Base-by-base conservation (phyloP, 306 rosid species). In the Citrullus mucosospermus region DNA sequence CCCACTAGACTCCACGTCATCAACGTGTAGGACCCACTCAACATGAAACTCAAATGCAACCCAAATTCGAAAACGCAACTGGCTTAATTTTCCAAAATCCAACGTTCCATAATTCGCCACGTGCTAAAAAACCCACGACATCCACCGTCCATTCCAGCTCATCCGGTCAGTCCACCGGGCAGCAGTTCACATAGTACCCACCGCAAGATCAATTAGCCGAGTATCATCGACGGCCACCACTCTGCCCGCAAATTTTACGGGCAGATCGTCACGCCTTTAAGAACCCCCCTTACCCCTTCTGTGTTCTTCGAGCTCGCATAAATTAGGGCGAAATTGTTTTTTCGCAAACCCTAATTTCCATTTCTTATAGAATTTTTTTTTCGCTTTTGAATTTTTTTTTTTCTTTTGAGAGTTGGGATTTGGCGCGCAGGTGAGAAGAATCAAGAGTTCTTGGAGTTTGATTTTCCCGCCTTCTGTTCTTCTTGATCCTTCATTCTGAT, bases 211-310 rank as follows among this genome's bases (percentile, higher is more conserved):
- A 5, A 4, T 1, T 6, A 8, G 9, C 36, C 0, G 20, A 78
- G 50, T 67, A 6, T 0, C 9, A 86, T 81, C 30, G 12, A 85
- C 85, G 92, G 84, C 0, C 0, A 0, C 5, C 0, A 14, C 41
- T 0, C 70, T 84, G 82, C 92, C 97, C 97, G 84, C 75, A 56
- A 55, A 38, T 61, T 18, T 63, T 8, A 2, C 88, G 98, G 98
- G 93, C 88, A 95, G 97, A 92, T 89, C 98, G 81, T 85, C 46
- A 51, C 72, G 89, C 93, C 97, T 92, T 95, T 92, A 95, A 91
- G 95, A 84, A 86, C 87, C 79, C 83, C 79, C 92, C 82, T 16
- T 54, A 17, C 85, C 89, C 84, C 90, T 85, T 32, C 80, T 69
- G 79, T 18, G 22, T 75, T 67, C 20, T 88, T 88, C 83, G 16